Percentiles rank a stretch among this genome's conserved stretches.
These are phyloP conservation scores for Hyphodiscus sp. DNA, from an alignment of 2,329 filamentous ascomycete genomes.

Conservation along the genomic window DNA sequence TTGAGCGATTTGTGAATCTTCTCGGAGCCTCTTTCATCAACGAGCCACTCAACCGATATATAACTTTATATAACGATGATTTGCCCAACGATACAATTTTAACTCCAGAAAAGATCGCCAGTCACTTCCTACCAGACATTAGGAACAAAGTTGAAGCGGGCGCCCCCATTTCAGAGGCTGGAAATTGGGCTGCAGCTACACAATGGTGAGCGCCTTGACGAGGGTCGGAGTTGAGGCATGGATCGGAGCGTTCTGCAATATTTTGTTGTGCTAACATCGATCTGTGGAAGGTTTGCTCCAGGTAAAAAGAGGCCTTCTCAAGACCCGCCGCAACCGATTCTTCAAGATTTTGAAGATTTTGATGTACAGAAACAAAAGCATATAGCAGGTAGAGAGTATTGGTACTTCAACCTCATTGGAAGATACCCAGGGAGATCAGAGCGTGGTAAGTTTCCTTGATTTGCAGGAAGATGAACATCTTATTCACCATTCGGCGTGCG, in stretches of 20 bases:
- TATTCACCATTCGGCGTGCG: not conserved
- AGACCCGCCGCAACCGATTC: not conserved
- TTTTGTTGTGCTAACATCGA: no score
- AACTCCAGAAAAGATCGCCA: not conserved
- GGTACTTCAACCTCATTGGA: not conserved
- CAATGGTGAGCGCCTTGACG: not conserved
- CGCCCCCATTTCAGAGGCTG: not conserved
- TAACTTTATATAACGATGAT: not conserved
- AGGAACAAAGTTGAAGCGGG: not conserved
- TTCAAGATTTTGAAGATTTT: not conserved
- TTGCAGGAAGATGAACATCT: not conserved
- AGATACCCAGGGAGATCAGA: not conserved
- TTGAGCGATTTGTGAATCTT: not conserved
- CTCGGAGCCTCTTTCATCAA: not conserved
- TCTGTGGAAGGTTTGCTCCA: no score
- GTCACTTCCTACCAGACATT: not conserved
- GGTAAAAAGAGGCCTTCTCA: no score
- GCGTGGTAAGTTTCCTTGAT: not conserved
- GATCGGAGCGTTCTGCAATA: no score
- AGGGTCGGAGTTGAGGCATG: not conserved
- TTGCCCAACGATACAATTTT: not conserved
- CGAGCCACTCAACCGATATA: not conserved
- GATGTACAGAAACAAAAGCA: not conserved
- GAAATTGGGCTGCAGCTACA: not conserved
- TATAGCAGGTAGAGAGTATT: not conserved